phyloP scores from a whole-genome alignment of 495 filamentous ascomycete genomes.

The Hypomontagnella submonticulosa region DNA sequence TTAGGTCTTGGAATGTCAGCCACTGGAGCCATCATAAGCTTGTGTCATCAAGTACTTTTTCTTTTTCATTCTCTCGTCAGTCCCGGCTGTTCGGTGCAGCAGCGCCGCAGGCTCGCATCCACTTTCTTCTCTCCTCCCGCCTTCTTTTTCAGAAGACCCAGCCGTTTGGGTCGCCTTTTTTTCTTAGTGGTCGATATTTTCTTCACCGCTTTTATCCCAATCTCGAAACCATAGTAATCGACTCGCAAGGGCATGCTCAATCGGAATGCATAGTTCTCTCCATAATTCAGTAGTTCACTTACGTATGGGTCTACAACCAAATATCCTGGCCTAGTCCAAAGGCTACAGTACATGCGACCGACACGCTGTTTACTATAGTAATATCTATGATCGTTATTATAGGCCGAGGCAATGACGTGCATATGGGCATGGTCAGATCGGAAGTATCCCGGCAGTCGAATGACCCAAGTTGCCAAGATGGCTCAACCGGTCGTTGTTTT shows the following conservation, averaged over 20 bases:
- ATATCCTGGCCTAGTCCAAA: constrained; percentile 21
- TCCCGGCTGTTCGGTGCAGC: constrained; percentile 45
- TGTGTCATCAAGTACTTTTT: constrained; percentile 37
- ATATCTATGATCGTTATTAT: constrained; percentile 29
- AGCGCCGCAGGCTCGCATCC: constrained; percentile 44
- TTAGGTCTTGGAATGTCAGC: constrained; percentile 35
- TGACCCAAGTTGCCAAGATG: constrained; percentile 34
- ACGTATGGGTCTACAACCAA: constrained; percentile 9
- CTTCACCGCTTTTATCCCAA: constrained; percentile 35
- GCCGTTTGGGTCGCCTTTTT: constrained; percentile 34
- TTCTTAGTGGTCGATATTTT: constrained; percentile 30
- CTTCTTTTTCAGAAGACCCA: constrained; percentile 35
- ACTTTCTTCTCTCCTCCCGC: constrained; percentile 30
- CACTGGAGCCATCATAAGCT: constrained; percentile 26
- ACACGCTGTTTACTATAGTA: constrained; percentile 36
- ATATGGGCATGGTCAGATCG: constrained; percentile 41
- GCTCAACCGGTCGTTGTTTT: constrained; percentile 24
- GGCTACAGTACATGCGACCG: constrained; percentile 27
- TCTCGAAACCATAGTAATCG: constrained; percentile 21
- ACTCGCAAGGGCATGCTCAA: constrained; percentile 22
- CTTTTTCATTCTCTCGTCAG: constrained; percentile 39
- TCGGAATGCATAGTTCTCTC: constrained; percentile 25
- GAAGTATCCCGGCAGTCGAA: constrained; percentile 42
- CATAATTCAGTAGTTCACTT: constrained; percentile 6
- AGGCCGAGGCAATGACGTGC: constrained; percentile 43